Evolutionary conservation across 805 yeast genomes (phyloP).

Genomic region (Clavispora vitiphila): DNA sequence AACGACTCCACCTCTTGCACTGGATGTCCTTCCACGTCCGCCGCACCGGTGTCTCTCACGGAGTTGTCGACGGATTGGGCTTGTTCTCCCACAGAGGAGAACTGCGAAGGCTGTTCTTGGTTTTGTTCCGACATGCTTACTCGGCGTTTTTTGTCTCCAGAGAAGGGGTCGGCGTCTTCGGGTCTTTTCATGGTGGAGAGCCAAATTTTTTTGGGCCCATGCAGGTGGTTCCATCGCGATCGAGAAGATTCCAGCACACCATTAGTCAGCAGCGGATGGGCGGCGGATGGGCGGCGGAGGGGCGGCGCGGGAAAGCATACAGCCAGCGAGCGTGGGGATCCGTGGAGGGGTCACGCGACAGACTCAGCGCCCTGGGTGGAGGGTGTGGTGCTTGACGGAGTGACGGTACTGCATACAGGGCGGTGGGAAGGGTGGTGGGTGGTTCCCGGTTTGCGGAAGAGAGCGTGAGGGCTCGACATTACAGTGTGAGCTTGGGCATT

Average conservation of each 20-base stretch:
- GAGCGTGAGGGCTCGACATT: too few species aligned
- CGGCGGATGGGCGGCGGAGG: too few species aligned
- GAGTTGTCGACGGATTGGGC: constrained; percentile 38
- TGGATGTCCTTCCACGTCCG: constrained; percentile 84
- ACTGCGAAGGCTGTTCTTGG: constrained; percentile 8
- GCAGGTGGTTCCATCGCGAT: not conserved
- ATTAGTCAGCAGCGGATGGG: not conserved
- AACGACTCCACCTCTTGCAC: constrained; percentile 93
- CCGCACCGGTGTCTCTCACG: constrained; percentile 66
- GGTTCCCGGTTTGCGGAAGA: too few species aligned
- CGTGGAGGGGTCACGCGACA: too few species aligned
- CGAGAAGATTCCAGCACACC: not conserved
- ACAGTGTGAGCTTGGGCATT: too few species aligned
- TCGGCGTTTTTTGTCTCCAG: constrained; percentile 14
- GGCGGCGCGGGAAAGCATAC: too few species aligned
- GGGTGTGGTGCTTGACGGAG: too few species aligned
- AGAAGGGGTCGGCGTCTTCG: not conserved
- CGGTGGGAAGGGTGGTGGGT: too few species aligned
- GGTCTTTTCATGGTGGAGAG: constrained; percentile 1
- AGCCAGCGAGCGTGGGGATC: too few species aligned
- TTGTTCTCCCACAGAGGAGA: constrained; percentile 26
- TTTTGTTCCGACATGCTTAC: constrained; percentile 7
- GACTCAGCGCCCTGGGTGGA: too few species aligned
- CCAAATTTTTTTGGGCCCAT: constrained; percentile 1
- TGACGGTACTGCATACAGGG: too few species aligned